A percentile compares a stretch with the other conserved stretches of the same genome.
Conservation (phyloP, 1,139 yeast species). For the Yamadazyma sp. region DNA sequence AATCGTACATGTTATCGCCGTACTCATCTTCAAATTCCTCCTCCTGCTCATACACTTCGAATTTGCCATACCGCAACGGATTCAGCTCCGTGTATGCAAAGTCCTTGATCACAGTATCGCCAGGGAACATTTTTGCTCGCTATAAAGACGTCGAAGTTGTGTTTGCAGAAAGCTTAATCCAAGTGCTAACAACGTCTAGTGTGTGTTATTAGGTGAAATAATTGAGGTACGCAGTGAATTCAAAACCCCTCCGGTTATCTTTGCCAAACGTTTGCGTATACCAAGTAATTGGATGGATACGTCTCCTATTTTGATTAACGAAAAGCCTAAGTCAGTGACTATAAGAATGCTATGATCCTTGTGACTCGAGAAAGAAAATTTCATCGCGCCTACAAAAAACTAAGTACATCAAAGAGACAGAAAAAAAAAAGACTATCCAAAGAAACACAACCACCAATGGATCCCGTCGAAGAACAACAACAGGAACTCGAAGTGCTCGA, state of each 20-base stretch:
- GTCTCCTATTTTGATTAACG: no score
- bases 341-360: no score
- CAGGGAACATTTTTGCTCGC: conserved; percentile 15
- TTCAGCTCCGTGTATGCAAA: conserved; percentile 71
- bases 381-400: conserved; percentile 3
- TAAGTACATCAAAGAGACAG: no score
- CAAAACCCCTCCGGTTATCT: no score
- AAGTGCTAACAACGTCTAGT: no score
- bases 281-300: no score
- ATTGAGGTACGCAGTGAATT: no score
- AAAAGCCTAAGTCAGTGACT: no score
- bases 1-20: conserved; percentile 12
- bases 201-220: no score
- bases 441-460: conserved; percentile 46
- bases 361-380: conserved; percentile 2
- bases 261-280: no score
- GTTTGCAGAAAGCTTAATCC: no score
- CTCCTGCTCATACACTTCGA: conserved; percentile 7
- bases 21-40: conserved; percentile 6
- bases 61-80: conserved; percentile 64
- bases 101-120: conserved; percentile 59
- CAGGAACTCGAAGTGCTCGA: conserved; percentile 84
- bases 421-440: not conserved
- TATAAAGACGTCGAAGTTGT: no score
- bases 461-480: conserved; percentile 67